These are phyloP conservation scores for Noccaea caerulescens DNA, from an alignment of 345 rosid genomes.

Conservation along the genomic window DNA sequence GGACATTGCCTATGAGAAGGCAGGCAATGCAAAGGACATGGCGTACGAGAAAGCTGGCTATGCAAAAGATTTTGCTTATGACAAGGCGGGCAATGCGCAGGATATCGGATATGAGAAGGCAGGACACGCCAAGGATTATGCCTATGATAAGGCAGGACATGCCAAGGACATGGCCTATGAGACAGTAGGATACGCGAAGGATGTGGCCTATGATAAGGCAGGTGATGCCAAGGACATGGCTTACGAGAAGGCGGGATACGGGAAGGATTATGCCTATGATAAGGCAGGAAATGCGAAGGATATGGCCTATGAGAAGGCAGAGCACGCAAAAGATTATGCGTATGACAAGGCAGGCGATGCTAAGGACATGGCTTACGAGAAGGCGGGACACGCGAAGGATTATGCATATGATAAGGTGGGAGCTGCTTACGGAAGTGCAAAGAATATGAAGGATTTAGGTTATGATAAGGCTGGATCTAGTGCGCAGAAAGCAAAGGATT, in stretches of 20 bases:
- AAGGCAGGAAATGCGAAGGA: constrained; percentile 38
- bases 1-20: too few relatives aligned
- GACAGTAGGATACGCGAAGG: constrained; percentile 30
- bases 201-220: constrained; percentile 17
- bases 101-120: constrained; percentile 18
- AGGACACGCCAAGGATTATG: constrained; percentile 6
- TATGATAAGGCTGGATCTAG: neutral
- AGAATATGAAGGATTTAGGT: constrained; percentile 6
- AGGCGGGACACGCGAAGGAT: neutral
- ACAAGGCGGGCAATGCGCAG: constrained; percentile 39
- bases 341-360: neutral
- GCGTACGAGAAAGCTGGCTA: too few relatives aligned
- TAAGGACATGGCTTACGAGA: neutral
- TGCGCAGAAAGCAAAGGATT: constrained; percentile 17
- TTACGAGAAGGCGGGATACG: constrained; percentile 31
- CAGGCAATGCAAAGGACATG: too few relatives aligned
- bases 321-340: constrained; percentile 25
- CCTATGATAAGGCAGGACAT: constrained; percentile 43
- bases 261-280: constrained; percentile 16
- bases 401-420: constrained; percentile 27
- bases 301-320: constrained; percentile 29
- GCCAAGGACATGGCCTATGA: constrained; percentile 37
- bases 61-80: neutral
- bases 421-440: neutral
- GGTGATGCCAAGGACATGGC: constrained; percentile 36